Evolutionary conservation across 192 early-diverging fungal genomes (phyloP), one percentile per base, ranked within the genome.

Genomic region (Coemansia sp.): DNA sequence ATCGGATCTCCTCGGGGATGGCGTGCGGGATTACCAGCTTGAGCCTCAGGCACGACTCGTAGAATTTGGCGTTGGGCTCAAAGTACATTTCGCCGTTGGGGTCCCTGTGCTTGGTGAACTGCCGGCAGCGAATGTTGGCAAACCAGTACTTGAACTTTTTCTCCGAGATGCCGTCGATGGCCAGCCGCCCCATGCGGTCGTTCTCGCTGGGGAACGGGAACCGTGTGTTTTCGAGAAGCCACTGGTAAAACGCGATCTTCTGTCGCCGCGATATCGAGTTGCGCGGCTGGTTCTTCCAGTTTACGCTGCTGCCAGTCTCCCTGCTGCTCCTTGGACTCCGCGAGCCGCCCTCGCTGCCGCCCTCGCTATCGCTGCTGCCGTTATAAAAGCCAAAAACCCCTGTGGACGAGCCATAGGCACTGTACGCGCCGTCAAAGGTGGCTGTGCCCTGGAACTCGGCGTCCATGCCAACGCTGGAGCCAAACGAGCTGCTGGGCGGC

Each of bases 91-190:
- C 42, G 22, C 58, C 65, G 17, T 60, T 50, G 25, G 27, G 2
- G 22, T 50, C 42, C 1, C 65, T 46, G 30, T 56, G 52, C 44
- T 67, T 67, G 41, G 40, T 37, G 20, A 67, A 67, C 43, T 67
- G 65, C 27, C 65, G 65, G 43, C 65, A 56, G 33, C 65, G 65
- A 32, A 67, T 60, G 45, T 67, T 67, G 35, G 65, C 65, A 60
- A 67, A 67, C 65, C 65, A 67, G 38, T 67, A 67, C 50, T 56
- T 55, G 48, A 67, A 67, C 32, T 67, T 58, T 29, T 55, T 51
- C 46, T 67, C 58, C 19, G 24, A 41, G 10, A 67, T 53, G 25
- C 18, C 24, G 36, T 67, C 65, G 13, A 60, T 28, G 0, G 34
- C 48, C 38, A 67, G 53, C 35, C 24, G 25, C 1, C 38, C 43